A percentile compares a stretch with the other conserved stretches of the same genome.
Evolutionary conservation across 768 basidiomycete species (phyloP).

Genomic region (Calocybe cyanea): DNA sequence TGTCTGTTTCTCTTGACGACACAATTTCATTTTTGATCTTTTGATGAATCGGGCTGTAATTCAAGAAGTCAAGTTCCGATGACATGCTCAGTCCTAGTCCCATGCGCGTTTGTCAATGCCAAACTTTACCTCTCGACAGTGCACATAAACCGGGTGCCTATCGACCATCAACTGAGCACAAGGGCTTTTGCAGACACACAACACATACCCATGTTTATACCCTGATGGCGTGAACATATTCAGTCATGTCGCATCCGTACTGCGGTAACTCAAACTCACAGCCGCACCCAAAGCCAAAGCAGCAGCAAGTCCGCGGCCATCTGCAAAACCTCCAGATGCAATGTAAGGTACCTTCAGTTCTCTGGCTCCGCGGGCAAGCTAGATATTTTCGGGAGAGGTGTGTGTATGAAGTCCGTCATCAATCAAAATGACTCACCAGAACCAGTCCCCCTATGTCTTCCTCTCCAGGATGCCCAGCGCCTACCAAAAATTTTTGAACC

Average conservation of each 20-base stretch:
- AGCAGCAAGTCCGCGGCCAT: slow-evolving; percentile 79
- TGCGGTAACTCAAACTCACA: slow-evolving; percentile 30
- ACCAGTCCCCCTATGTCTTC: slow-evolving; percentile 89
- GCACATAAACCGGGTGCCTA: slow-evolving; percentile 86
- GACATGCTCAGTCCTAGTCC: background rate
- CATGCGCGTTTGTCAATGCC: background rate
- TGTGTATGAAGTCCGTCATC: background rate
- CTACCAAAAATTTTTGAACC: slow-evolving; percentile 31
- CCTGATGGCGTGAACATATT: slow-evolving; percentile 37
- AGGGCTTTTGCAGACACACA: slow-evolving; percentile 18
- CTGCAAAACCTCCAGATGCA: slow-evolving; percentile 88
- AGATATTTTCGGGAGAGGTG: slow-evolving; percentile 1
- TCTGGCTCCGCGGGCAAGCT: slow-evolving; percentile 85
- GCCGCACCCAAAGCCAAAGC: slow-evolving; percentile 78
- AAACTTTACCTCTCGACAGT: slow-evolving; percentile 68
- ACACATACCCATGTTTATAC: slow-evolving; percentile 72
- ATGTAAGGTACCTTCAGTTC: slow-evolving; percentile 84
- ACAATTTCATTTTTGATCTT: slow-evolving; percentile 91
- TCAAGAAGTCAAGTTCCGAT: too few relatives aligned
- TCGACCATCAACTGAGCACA: slow-evolving; percentile 7
- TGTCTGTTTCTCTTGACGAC: slow-evolving; percentile 76
- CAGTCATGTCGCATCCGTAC: background rate
- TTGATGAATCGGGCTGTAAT: slow-evolving; percentile 71
- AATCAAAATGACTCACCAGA: slow-evolving; percentile 43
- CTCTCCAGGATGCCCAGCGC: slow-evolving; percentile 93